Evolutionary conservation across 2,329 filamentous ascomycete genomes (phyloP).

Genomic region (Alternaria metachromatica): DNA sequence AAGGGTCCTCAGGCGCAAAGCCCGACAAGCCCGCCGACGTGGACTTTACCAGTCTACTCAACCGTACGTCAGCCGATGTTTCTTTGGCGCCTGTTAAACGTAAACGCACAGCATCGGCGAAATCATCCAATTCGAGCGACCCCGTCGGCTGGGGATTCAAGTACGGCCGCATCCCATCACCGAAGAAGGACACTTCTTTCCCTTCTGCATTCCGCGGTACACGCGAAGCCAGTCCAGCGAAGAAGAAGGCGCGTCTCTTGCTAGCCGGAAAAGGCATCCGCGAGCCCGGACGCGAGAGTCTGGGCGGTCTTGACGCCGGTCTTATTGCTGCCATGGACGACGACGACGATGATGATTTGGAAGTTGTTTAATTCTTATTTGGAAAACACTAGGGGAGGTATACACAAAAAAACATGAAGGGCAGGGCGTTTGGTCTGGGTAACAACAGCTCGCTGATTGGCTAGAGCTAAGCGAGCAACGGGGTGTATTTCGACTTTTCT

Average conservation of each 20-base stretch:
- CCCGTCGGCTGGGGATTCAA: slow-evolving; percentile 59
- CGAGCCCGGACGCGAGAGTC: slow-evolving; percentile 57
- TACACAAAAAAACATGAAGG: slow-evolving; percentile 1
- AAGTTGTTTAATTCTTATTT: slow-evolving; percentile 52
- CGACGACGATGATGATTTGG: slow-evolving; percentile 58
- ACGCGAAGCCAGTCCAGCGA: slow-evolving; percentile 48
- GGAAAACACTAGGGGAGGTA: slow-evolving; percentile 18
- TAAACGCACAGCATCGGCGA: slow-evolving; percentile 44
- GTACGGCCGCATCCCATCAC: slow-evolving; percentile 48
- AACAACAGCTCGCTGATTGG: slow-evolving; percentile 34
- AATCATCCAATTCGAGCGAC: slow-evolving; percentile 36
- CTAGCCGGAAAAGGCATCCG: slow-evolving; percentile 58
- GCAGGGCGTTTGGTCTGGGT: slow-evolving; percentile 31
- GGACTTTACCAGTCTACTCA: slow-evolving; percentile 53
- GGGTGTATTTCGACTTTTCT: slow-evolving; percentile 28
- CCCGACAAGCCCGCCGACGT: slow-evolving; percentile 23
- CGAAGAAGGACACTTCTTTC: slow-evolving; percentile 32
- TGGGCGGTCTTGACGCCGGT: slow-evolving; percentile 45
- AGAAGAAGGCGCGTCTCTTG: slow-evolving; percentile 58
- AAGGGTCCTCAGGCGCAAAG: slow-evolving; percentile 21
- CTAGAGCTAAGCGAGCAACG: slow-evolving; percentile 38
- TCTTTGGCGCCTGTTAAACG: slow-evolving; percentile 54
- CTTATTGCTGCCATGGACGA: slow-evolving; percentile 49
- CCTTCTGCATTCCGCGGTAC: slow-evolving; percentile 35
- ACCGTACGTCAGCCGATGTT: slow-evolving; percentile 52